These are phyloP conservation scores for Trichomonascaceae sp. DNA, from an alignment of 1,139 yeast species.

Conservation along the genomic window DNA sequence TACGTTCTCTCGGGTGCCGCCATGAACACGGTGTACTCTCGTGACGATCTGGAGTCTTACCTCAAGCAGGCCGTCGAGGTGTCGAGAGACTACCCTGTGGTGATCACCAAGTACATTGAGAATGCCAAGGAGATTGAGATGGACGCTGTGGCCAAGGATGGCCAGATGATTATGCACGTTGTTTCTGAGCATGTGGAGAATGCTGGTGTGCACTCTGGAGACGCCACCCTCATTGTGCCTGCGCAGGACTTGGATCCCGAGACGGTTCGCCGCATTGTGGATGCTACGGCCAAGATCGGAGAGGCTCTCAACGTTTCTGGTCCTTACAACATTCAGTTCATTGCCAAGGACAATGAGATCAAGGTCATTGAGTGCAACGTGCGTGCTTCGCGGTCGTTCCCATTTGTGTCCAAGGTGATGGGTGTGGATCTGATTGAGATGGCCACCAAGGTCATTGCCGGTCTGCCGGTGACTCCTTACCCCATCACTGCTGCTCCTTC, in stretches of 20 bases:
- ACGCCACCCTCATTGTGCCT: constrained; percentile 93
- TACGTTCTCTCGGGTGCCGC: constrained; percentile 98
- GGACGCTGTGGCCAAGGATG: constrained; percentile 97
- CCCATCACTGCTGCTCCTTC: constrained; percentile 86
- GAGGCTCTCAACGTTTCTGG: constrained; percentile 94
- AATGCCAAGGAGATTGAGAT: constrained; percentile 97
- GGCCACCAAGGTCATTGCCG: constrained; percentile 95
- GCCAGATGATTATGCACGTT: constrained; percentile 92
- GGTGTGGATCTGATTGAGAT: constrained; percentile 94
- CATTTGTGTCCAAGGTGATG: constrained; percentile 94
- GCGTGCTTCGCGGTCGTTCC: constrained; percentile 97
- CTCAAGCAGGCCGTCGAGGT: constrained; percentile 93
- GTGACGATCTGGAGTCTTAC: constrained; percentile 78
- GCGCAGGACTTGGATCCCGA: constrained; percentile 93
- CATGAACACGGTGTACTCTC: constrained; percentile 90
- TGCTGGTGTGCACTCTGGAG: constrained; percentile 99
- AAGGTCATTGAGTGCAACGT: constrained; percentile 98
- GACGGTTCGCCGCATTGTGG: constrained; percentile 82
- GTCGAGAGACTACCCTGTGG: constrained; percentile 96
- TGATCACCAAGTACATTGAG: constrained; percentile 92
- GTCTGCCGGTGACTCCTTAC: constrained; percentile 73
- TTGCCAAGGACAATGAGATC: constrained; percentile 81
- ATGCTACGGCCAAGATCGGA: constrained; percentile 93
- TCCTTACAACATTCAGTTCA: constrained; percentile 94
- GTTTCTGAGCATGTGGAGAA: constrained; percentile 98